Conservation (phyloP, 75 land plant species). For the Pinus taeda region DNA sequence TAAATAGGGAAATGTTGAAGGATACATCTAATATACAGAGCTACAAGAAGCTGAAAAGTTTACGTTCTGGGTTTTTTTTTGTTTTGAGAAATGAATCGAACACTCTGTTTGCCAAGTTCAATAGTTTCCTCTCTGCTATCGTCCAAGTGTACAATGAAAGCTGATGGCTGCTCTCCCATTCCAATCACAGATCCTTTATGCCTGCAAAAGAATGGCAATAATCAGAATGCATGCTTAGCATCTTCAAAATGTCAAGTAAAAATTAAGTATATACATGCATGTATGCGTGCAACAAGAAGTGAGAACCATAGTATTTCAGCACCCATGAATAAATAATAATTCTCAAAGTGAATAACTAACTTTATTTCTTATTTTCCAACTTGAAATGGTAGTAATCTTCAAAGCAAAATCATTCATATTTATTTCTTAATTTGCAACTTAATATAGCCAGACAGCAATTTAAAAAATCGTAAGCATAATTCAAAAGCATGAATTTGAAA, state of each 20-base stretch:
- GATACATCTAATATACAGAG: conserved; percentile 9
- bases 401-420: not conserved
- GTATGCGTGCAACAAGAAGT: not conserved
- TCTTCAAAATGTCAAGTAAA: not conserved
- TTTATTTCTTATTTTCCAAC: not conserved
- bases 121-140: conserved; percentile 66
- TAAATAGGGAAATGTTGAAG: not conserved
- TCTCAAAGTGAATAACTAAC: not conserved
- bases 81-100: conserved; percentile 73
- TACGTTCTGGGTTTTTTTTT: conserved; percentile 39
- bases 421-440: not conserved
- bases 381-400: too few relatives aligned
- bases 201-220: conserved; percentile 43
- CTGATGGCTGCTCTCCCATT: conserved; percentile 38
- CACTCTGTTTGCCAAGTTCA: conserved; percentile 75
- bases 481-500: not conserved
- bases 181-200: conserved; percentile 72
- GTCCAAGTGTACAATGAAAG: conserved; percentile 64
- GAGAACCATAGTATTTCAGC: not conserved
- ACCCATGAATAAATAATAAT: not conserved
- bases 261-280: not conserved
- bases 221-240: not conserved
- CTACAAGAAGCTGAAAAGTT: conserved; percentile 15
- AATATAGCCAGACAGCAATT: not conserved
- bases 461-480: not conserved